Conservation (phyloP, 208 protist species). For the Leishmania braziliensis region DNA sequence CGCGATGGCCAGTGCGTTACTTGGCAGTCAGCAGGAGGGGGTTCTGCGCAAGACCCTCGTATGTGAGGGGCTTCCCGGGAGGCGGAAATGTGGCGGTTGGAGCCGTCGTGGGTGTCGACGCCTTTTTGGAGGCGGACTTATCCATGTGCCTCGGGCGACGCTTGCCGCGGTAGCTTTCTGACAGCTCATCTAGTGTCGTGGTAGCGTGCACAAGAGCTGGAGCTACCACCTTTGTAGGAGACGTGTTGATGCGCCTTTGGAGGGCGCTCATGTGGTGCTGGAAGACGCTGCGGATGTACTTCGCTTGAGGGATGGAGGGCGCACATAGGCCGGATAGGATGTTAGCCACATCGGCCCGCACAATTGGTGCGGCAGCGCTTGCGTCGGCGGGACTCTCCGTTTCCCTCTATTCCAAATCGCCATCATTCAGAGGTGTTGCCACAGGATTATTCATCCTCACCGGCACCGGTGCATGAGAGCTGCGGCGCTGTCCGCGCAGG, state of each 20-base stretch:
- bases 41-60: conserved; percentile 17
- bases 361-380: background rate
- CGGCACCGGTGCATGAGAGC: conserved; percentile 20
- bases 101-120: background rate
- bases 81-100: conserved; percentile 20
- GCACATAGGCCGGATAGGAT: conserved; percentile 19
- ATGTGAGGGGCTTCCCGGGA: conserved; percentile 17
- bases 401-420: background rate
- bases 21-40: conserved; percentile 16
- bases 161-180: background rate
- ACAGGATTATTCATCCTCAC: conserved; percentile 7
- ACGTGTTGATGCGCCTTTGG: conserved; percentile 12
- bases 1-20: conserved; percentile 15
- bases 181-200: background rate
- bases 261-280: conserved; percentile 23
- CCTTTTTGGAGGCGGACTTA: background rate
- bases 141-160: background rate
- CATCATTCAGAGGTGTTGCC: conserved; percentile 6
- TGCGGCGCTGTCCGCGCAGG: conserved; percentile 13
- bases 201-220: conserved; percentile 14
- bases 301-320: conserved; percentile 18
- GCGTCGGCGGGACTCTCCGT: background rate
- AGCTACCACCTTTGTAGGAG: conserved; percentile 22
- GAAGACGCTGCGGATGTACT: conserved; percentile 27
- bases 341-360: background rate